Percentiles rank a stretch among this genome's conserved stretches.
Evolutionary conservation across 2,329 filamentous ascomycete species (phyloP).

Genomic region (Pyrenochaeta sp.): DNA sequence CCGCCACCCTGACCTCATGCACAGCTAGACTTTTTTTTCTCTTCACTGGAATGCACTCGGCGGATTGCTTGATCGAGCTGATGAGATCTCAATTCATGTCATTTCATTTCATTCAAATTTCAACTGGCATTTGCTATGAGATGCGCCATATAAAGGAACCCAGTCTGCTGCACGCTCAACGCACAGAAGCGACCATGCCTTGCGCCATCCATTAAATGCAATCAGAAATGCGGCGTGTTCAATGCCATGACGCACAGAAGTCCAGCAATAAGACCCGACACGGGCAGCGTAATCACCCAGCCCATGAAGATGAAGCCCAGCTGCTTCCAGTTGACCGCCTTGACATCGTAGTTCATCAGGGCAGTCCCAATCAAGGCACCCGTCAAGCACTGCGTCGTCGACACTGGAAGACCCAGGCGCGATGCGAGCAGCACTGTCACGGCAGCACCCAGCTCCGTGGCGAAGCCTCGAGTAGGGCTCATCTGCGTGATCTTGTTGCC

Average conservation of each 20-base stretch:
- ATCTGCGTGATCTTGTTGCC: slow-evolving; percentile 70
- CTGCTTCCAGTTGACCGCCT: slow-evolving; percentile 55
- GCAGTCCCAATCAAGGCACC: slow-evolving; percentile 35
- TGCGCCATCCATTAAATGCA: background rate
- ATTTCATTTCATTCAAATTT: too few species aligned
- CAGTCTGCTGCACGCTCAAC: too few species aligned
- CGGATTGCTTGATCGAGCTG: too few species aligned
- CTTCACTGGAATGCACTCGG: too few species aligned
- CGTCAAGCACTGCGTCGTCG: slow-evolving; percentile 67
- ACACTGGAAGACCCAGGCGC: slow-evolving; percentile 68
- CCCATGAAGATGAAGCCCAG: slow-evolving; percentile 52
- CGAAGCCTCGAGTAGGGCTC: slow-evolving; percentile 63
- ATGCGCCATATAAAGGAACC: too few species aligned
- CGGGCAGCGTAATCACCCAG: slow-evolving; percentile 55
- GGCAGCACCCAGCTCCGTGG: slow-evolving; percentile 54
- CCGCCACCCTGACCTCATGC: background rate
- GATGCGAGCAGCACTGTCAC: slow-evolving; percentile 72
- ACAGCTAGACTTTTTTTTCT: too few species aligned
- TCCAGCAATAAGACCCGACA: slow-evolving; percentile 51
- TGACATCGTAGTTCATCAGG: slow-evolving; percentile 42
- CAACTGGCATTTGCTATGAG: too few species aligned
- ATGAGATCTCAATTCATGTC: too few species aligned
- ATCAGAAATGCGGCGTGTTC: slow-evolving; percentile 52
- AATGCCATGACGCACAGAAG: slow-evolving; percentile 53
- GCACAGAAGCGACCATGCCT: too few species aligned